Evolutionary conservation across 495 filamentous ascomycete species (phyloP), one percentile per base, ranked within the genome.

Genomic region (Aspergillus biplanus): DNA sequence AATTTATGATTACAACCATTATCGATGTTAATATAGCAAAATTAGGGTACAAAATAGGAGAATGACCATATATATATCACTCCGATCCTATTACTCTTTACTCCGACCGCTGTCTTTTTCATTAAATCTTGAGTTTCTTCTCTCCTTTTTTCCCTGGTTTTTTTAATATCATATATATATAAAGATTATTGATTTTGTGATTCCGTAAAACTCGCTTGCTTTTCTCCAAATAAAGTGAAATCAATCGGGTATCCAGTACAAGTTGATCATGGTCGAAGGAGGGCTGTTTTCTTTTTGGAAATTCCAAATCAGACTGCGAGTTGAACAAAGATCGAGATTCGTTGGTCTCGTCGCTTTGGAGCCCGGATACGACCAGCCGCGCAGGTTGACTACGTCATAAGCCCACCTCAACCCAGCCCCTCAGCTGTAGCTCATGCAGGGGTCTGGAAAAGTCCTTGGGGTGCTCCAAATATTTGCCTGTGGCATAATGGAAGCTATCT

Each of bases 201-300:
- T 39, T 47, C 44, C 33, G 15, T 5, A 56, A 39, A 57, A 18
- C 16, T 57, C 27, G 53, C 61, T 57, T 34, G 47, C 53, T 59
- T 61, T 57, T 55, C 58, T 48, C 56, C 59, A 46, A 62, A 55
- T 62, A 65, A 58, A 58, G 58, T 49, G 58, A 57, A 67, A 7
- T 65, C 70, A 71, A 78, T 73, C 68, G 75, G 76, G 75, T 79
- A 76, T 79, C 73, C 76, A 75, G 72, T 73, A 75, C 67, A 66
- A 56, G 39, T 58, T 62, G 58, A 62, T 56, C 42, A 50, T 49
- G 52, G 52, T 52, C 21, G 39, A 39, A 63, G 54, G 54, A 56
- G 67, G 65, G 61, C 54, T 62, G 31, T 35, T 66, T 21, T n/a
- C 27, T 21, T 8, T 50, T 27, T 9, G 16, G 16, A 50, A 9